Conservation (phyloP, 345 rosid species). For the Populus davidiana region DNA sequence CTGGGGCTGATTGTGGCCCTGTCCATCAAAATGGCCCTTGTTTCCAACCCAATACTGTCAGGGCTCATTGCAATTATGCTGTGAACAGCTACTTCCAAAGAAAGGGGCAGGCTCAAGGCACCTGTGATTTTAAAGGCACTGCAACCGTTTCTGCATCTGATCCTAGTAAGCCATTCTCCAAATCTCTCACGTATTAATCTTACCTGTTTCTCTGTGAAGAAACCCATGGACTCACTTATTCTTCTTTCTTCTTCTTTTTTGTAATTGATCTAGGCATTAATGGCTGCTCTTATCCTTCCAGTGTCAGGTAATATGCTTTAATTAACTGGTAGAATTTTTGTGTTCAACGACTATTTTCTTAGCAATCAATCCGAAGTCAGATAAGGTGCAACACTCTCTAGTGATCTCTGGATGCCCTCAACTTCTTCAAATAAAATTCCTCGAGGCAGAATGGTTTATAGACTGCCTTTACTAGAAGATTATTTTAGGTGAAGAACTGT, state of each 20-base stretch:
- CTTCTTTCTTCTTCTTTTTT: background rate
- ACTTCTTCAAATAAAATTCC: background rate
- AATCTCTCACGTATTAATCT: background rate
- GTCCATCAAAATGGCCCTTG: conserved; percentile 55
- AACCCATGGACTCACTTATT: background rate
- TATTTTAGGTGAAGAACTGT: background rate
- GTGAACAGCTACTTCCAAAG: conserved; percentile 88
- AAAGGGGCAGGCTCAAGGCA: conserved; percentile 62
- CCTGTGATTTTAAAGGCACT: conserved; percentile 80
- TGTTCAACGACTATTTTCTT: background rate
- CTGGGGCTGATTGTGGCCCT: conserved; percentile 90
- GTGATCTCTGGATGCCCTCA: background rate
- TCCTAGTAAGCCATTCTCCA: conserved; percentile 21
- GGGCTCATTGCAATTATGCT: conserved; percentile 77
- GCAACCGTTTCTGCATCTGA: conserved; percentile 38
- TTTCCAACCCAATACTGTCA: conserved; percentile 68
- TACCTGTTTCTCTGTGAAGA: background rate
- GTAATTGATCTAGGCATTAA: conserved; percentile 27
- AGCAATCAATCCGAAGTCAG: background rate
- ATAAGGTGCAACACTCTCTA: background rate
- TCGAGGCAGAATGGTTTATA: background rate
- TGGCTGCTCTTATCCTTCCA: conserved; percentile 50
- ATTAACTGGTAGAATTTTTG: background rate
- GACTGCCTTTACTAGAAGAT: background rate
- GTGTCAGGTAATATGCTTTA: conserved; percentile 34